Evolutionary conservation across 257 asterid genomes (phyloP).

Genomic region (Penstemon newberryi): DNA sequence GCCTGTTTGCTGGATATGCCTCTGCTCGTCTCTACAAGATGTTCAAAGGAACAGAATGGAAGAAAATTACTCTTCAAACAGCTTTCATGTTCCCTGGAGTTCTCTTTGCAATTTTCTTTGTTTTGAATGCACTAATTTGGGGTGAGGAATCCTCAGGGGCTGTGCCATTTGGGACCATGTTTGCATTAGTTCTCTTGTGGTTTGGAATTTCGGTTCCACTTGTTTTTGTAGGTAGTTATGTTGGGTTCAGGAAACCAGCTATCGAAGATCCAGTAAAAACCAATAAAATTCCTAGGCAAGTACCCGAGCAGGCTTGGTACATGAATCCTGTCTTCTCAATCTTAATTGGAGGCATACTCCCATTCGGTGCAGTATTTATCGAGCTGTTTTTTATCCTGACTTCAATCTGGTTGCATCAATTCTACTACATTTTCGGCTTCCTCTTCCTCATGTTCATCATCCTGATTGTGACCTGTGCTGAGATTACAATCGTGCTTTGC

Average conservation of each 20-base stretch:
- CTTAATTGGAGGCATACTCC: constrained; percentile 87
- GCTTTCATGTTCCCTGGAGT: constrained; percentile 79
- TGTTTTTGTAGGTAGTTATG: constrained; percentile 78
- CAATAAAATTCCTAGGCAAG: constrained; percentile 84
- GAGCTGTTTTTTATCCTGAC: constrained; percentile 91
- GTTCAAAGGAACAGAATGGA: constrained; percentile 94
- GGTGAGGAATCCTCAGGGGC: constrained; percentile 92
- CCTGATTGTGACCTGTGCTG: constrained; percentile 81
- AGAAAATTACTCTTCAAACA: constrained; percentile 73
- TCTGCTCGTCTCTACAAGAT: constrained; percentile 84
- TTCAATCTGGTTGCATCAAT: constrained; percentile 89
- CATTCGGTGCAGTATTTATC: constrained; percentile 89
- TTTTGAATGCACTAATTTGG: constrained; percentile 83
- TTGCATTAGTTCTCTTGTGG: constrained; percentile 76
- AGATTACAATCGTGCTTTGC: constrained; percentile 85
- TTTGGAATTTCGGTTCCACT: constrained; percentile 86
- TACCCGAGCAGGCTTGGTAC: constrained; percentile 88
- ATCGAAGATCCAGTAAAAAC: constrained; percentile 91
- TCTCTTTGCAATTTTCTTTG: constrained; percentile 59
- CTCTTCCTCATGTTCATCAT: constrained; percentile 77
- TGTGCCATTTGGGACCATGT: constrained; percentile 90
- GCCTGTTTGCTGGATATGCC: constrained; percentile 80
- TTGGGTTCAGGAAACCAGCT: constrained; percentile 76
- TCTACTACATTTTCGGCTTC: constrained; percentile 87
- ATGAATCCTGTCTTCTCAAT: constrained; percentile 80